Evolutionary conservation across 2,329 filamentous ascomycete species (phyloP), one percentile per base, ranked within the genome.

Genomic region (Nannizzia gypsea): DNA sequence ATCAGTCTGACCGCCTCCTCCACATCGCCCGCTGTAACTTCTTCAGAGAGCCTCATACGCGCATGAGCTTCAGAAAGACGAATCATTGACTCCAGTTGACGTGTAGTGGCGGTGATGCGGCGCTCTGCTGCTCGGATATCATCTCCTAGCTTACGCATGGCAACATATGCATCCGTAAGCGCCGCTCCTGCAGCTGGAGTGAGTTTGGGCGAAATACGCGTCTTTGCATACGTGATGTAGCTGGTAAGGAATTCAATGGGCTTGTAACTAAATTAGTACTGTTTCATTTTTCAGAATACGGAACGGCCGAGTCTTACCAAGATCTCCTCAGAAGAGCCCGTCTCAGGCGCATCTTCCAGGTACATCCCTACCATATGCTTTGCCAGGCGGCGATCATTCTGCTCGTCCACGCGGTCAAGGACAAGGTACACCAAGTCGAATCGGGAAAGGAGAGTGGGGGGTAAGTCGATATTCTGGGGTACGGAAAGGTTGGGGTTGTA

Each of bases 61-160:
- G 93, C 95, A 74, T 99, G 95, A 0, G 91, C 93, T 77, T 99
- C 93, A 1, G 91, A 78, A 2, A 99, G 86, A 63, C 93, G 92
- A 70, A 99, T 97, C 95, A 99, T 99, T 52, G 88, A 93, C 76
- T 99, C 95, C 4, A 99, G 81, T 75, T 99, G 93, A 70, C 93
- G 84, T 0, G 95, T 99, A 2, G 93, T 99, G 44, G 93, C 93
- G 0, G 93, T 99, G 76, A 99, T 99, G 66, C 93, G 89, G 73
- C 95, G 92, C 74, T 99, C 95, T 2, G 89, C 83, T 1, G 90
- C 82, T 56, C 92, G 89, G 38, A 92, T 86, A 67, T 91, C 88
- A 66, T 90, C 87, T 54, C 93, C 93, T 0, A 99, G 84, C 69
- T 91, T 89, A 65, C 93, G 90, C 90, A 99, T 96, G 62, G 87